Evolutionary conservation across 164 flowering plant genomes (phyloP), one percentile per base, ranked within the genome.

Genomic region (Cinnamomum chago): DNA sequence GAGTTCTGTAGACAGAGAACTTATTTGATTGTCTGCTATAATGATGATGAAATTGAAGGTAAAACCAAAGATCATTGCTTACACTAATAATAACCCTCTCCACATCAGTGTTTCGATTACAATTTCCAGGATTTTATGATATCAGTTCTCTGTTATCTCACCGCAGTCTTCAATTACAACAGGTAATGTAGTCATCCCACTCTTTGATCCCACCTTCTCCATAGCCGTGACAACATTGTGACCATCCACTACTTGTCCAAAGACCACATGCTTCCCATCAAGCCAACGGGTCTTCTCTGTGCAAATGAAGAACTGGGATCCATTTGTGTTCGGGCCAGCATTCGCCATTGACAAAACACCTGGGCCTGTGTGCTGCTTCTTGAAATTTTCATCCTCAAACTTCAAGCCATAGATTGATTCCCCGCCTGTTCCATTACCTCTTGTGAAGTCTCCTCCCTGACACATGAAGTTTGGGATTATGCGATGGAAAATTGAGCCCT

Each of bases 401-500:
- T 85, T 90, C 52, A 3, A 0, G 1, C 95, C 95, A 47, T 90
- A 90, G 14, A 92, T 90, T 1, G 97, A 92, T 76, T 90, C 93
- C 23, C 93, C 94, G 51, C 95, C 92, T 2, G 90, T 91, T 23
- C 97, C 95, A 73, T 90, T 87, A 0, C 95, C 92, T 73, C 79
- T 81, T 0, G 95, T 91, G 86, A 92, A 90, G 82, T 92, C 95
- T 67, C 97, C 97, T 71, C 95, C 95, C 75, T 90, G 95, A 64
- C 94, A 89, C 97, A 90, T 90, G 86, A 90, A 90, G 50, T 50
- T 73, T 0, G 95, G 97, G 51, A 92, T 92, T 15, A 92, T 88
- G 17, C 95, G 89, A 81, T 90, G 95, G 73, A 92, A 92, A 0
- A 68, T 10, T 0, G 95, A 89, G 47, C 97, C 93, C 83, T 90